Base-by-base conservation (phyloP, 148 eudicot genomes). In the Fagopyrum tataricum region DNA sequence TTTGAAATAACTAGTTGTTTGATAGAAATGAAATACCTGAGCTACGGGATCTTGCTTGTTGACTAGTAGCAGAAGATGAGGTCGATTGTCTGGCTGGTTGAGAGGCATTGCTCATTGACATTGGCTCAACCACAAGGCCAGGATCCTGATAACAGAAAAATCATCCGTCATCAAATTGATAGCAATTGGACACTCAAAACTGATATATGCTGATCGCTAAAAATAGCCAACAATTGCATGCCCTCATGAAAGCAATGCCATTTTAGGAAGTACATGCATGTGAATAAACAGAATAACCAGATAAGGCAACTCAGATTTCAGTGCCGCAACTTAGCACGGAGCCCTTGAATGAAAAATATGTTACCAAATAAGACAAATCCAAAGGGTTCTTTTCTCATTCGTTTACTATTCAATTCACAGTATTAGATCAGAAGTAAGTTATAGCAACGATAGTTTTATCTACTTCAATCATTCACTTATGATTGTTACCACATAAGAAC, bases 91-190 rank as follows among this genome's bases (percentile, higher is more conserved):
- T 88, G 51, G 93, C 72, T 75, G 91, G 72, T 75, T 87, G 98
- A 62, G 96, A 84, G 71, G 92, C 79, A 78, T 85, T 81, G 76
- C 79, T 76, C 31, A 81, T 56, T 72, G 82, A 67, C 86, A 95
- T 91, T 77, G 97, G 87, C 76, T 91, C 98, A 74, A 95, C 97
- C 74, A 85, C 81, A 62, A 95, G 87, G 78, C 85, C 96, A 71
- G 90, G 93, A 78, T 95, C 98, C 98, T 95, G 83, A 55, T 73
- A 62, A 74, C 14, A 17, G 20, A 69, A 72, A 61, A 75, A 43
- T 46, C 68, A 64, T n/a, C 43, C n/a, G 9, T 15, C 44, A 64
- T 64, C 69, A 37, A 37, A 12, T 4, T 37, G 44, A 39, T 43
- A 64, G 40, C 67, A 10, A 40, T 24, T 24, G 40, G 40, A 61